Evolutionary conservation across 169 alveolate genomes (phyloP).

Genomic region (Perkinsus olseni): DNA sequence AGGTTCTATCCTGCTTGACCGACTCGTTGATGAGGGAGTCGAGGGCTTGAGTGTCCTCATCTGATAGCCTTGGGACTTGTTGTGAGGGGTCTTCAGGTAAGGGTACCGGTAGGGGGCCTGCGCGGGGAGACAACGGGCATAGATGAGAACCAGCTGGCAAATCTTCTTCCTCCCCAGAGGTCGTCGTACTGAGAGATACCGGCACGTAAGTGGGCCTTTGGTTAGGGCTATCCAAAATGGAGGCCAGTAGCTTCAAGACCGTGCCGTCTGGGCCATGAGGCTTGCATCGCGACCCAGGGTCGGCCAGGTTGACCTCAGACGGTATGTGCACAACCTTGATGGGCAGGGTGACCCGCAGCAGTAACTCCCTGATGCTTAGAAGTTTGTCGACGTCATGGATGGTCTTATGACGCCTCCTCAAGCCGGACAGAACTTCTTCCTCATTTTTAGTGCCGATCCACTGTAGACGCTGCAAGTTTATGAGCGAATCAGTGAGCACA

Average conservation of each 20-base stretch:
- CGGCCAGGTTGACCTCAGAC: not conserved
- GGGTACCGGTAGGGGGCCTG: not conserved
- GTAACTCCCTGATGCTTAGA: not conserved
- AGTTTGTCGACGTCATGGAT: not conserved
- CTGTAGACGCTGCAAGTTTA: not conserved
- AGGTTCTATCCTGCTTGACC: not conserved
- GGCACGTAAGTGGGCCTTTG: not conserved
- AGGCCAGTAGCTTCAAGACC: too few species aligned
- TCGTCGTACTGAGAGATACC: too few species aligned
- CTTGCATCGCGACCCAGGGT: not conserved
- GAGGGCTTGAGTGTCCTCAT: not conserved
- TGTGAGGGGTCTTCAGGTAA: not conserved
- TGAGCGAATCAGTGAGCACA: not conserved
- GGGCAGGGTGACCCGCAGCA: not conserved
- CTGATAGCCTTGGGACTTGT: not conserved
- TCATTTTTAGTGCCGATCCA: not conserved
- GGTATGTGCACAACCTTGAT: not conserved
- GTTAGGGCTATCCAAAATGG: not conserved
- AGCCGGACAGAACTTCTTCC: too few species aligned
- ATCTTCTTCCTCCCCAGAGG: too few species aligned
- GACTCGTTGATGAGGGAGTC: not conserved
- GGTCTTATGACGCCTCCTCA: not conserved
- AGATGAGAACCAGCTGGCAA: too few species aligned
- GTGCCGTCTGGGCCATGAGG: too few species aligned
- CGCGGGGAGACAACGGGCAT: not conserved